Conservation (phyloP, 345 rosid species). For the Chamaenerion angustifolium region DNA sequence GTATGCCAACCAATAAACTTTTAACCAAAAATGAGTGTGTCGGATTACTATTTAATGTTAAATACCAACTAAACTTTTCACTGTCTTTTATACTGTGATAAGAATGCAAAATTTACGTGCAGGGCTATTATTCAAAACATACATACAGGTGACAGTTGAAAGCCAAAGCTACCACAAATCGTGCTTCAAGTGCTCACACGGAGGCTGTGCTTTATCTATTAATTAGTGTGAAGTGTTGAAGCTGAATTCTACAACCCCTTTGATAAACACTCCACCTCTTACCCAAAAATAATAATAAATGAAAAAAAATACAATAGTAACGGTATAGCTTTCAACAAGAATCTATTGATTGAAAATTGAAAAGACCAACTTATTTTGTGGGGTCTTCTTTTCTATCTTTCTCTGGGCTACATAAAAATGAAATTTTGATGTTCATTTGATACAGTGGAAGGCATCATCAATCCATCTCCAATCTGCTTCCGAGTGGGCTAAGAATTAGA, state of each 20-base stretch:
- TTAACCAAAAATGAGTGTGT: no score
- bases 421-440: slow-evolving; percentile 13
- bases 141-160: slow-evolving; percentile 75
- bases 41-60: no score
- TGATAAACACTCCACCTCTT: slow-evolving; percentile 1
- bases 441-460: slow-evolving; percentile 14
- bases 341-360: no score
- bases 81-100: no score
- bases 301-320: slow-evolving; percentile 12
- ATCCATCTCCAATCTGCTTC: slow-evolving; percentile 26
- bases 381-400: slow-evolving; percentile 12
- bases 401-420: slow-evolving; percentile 26
- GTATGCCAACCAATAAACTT: no score
- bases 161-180: slow-evolving; percentile 78
- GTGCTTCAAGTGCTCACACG: slow-evolving; percentile 92
- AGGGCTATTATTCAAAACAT: background rate
- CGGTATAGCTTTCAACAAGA: no score
- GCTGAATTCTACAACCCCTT: slow-evolving; percentile 21
- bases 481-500: slow-evolving; percentile 10
- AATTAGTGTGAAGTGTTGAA: slow-evolving; percentile 36
- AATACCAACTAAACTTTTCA: no score
- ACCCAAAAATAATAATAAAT: no score
- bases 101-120: no score
- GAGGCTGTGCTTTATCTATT: slow-evolving; percentile 73
- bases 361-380: slow-evolving; percentile 33